phyloP scores from a whole-genome alignment of 139 green algal species.

The Auxenochlorella pyrenoidosa region DNA sequence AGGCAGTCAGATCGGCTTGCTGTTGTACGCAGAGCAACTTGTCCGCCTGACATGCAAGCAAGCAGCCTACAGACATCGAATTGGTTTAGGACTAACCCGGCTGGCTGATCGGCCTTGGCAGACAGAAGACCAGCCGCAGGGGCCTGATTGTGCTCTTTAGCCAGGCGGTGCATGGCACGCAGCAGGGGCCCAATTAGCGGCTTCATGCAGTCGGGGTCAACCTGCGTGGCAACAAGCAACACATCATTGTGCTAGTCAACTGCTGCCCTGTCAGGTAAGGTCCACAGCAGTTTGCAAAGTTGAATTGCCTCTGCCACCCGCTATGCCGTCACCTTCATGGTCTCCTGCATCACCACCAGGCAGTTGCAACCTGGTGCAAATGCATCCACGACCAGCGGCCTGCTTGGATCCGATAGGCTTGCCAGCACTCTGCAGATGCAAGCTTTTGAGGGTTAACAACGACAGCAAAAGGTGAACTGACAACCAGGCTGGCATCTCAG shows the following conservation, averaged over 20 bases:
- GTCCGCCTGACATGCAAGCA: too few species aligned
- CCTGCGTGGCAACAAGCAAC: slow-evolving; percentile 2
- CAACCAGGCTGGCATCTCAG: too few species aligned
- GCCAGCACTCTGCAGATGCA: slow-evolving; percentile 17
- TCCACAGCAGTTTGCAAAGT: too few species aligned
- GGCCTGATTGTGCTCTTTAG: slow-evolving; percentile 64
- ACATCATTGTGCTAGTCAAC: background rate
- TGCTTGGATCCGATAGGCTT: background rate
- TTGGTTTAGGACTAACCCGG: background rate
- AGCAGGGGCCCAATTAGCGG: slow-evolving; percentile 66
- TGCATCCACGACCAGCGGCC: background rate
- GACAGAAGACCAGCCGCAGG: slow-evolving; percentile 39
- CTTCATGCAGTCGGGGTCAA: slow-evolving; percentile 48
- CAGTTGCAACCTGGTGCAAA: slow-evolving; percentile 39
- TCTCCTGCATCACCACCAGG: slow-evolving; percentile 35
- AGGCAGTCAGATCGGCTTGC: too few species aligned
- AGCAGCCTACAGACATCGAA: background rate
- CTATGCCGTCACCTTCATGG: slow-evolving; percentile 8
- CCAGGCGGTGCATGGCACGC: slow-evolving; percentile 67
- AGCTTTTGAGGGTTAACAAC: too few species aligned
- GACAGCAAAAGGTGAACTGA: background rate
- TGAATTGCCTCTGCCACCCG: background rate
- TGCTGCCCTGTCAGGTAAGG: too few species aligned
- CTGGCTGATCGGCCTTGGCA: slow-evolving; percentile 30
- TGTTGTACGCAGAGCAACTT: too few species aligned